These are phyloP conservation scores for Candida maesae DNA, from an alignment of 805 yeast genomes.

Conservation along the genomic window DNA sequence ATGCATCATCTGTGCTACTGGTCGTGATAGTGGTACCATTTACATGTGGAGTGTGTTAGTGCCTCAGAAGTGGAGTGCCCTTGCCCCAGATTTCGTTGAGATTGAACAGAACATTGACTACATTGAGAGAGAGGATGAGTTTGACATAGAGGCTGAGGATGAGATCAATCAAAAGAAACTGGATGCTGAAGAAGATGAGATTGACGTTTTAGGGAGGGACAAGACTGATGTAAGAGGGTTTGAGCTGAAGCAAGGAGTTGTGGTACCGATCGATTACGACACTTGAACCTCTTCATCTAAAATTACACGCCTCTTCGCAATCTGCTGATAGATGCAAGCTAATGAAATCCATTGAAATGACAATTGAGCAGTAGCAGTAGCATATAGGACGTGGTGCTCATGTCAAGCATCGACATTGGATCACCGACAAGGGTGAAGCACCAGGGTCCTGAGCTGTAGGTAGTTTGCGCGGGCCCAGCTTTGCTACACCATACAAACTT, in stretches of 20 bases:
- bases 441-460: too few relatives aligned
- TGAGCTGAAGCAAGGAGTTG: conserved; percentile 49
- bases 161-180: conserved; percentile 55
- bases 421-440: too few relatives aligned
- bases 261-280: conserved; percentile 48
- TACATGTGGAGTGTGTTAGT: conserved; percentile 78
- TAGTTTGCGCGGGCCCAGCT: too few relatives aligned
- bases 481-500: too few relatives aligned
- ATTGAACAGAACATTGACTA: conserved; percentile 89
- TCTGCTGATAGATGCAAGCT: too few relatives aligned
- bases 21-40: conserved; percentile 78
- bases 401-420: too few relatives aligned
- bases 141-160: conserved; percentile 73
- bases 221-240: conserved; percentile 70
- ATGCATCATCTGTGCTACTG: conserved; percentile 77
- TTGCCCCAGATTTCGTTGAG: conserved; percentile 95
- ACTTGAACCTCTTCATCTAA: not conserved
- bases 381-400: too few relatives aligned
- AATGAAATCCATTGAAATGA: too few relatives aligned
- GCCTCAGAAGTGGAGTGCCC: conserved; percentile 93
- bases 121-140: conserved; percentile 86
- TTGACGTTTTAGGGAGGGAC: conserved; percentile 68
- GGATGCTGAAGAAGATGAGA: conserved; percentile 59
- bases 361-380: too few relatives aligned
- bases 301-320: too few relatives aligned